Evolutionary conservation across 176 grass and related monocot genomes (phyloP), one percentile per base, ranked within the genome.

Genomic region (Avena atlantica): DNA sequence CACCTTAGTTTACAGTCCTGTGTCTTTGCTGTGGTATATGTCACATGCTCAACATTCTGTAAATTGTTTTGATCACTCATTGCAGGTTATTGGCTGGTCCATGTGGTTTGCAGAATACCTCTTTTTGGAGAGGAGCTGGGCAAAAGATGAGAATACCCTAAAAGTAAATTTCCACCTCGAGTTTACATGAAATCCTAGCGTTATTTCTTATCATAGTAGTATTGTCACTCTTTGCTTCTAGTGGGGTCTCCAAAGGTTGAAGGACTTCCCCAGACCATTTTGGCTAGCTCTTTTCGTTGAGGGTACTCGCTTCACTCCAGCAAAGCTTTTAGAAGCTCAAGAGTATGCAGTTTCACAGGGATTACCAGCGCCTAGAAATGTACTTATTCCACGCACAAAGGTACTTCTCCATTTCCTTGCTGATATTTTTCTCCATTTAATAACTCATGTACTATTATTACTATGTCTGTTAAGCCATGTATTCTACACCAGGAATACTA

Each of bases 371-470:
- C 95, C 95, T 67, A 92, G 90, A 76, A 97, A 97, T 92, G 91
- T 94, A 81, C 87, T 97, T 20, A 94, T 97, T 91, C 95, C 92
- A 81, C 95, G 92, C 59, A 97, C 95, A 11, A 97, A 97, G 95
- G 95, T 97, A 85, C 17, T 37, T 10, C 12, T 17, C 14, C 70
- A 60, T 59, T 77, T 37, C 72, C 60, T 72, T 27, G 19, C 76
- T 55, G 5, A 78, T 65, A 78, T 76, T 60, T 87, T 63, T n/a
- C 3, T 71, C 23, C 66, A 24, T 69, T 24, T 59, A 56, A 16
- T 17, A 17, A 56, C 15, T 56, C 53, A 6, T 16, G 15, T 56
- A 17, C 6, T 56, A 55, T 27, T 27, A 27, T 27, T 45, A 8
- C 21, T 49, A 20, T 0, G 4, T 40, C 79, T 16, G 2, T 21